Percentiles rank a stretch among this genome's conserved stretches.
Evolutionary conservation across 495 filamentous ascomycete species (phyloP).

Genomic region (Daldinia bambusicola): DNA sequence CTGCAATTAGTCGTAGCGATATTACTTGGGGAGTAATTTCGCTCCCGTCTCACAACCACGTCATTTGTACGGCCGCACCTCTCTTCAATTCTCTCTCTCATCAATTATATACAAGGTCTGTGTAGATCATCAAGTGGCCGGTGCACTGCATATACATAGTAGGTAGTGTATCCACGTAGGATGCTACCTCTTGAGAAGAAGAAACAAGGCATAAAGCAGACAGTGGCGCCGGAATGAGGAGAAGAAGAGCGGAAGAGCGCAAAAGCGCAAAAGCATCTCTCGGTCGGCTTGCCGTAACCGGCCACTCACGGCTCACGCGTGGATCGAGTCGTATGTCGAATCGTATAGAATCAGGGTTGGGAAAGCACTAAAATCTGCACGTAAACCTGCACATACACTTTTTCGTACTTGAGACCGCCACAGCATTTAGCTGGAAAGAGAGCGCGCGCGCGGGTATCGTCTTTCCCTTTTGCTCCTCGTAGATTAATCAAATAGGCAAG

Average conservation of each 20-base stretch:
- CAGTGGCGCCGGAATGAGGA: not conserved
- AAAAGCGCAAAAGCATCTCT: constrained; percentile 8
- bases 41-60: constrained; percentile 32
- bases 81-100: not conserved
- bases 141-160: constrained; percentile 29
- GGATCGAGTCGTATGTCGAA: constrained; percentile 37
- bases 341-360: constrained; percentile 29
- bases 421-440: constrained; percentile 17
- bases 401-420: constrained; percentile 37
- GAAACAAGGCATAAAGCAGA: constrained; percentile 32
- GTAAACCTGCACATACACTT: not conserved
- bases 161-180: constrained; percentile 46
- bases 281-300: constrained; percentile 31
- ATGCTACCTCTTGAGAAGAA: constrained; percentile 21
- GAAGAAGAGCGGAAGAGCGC: constrained; percentile 15
- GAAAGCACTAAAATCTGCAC: not conserved
- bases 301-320: constrained; percentile 33
- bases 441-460: constrained; percentile 6
- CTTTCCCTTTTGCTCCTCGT: constrained; percentile 7
- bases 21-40: constrained; percentile 35
- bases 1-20: constrained; percentile 11
- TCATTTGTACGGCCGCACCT: constrained; percentile 31
- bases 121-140: constrained; percentile 28
- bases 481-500: not conserved
- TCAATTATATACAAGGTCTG: constrained; percentile 22